A percentile compares a stretch with the other conserved stretches of the same genome.
Conservation (phyloP, 2,329 filamentous ascomycete species). For the Alternaria rosae region DNA sequence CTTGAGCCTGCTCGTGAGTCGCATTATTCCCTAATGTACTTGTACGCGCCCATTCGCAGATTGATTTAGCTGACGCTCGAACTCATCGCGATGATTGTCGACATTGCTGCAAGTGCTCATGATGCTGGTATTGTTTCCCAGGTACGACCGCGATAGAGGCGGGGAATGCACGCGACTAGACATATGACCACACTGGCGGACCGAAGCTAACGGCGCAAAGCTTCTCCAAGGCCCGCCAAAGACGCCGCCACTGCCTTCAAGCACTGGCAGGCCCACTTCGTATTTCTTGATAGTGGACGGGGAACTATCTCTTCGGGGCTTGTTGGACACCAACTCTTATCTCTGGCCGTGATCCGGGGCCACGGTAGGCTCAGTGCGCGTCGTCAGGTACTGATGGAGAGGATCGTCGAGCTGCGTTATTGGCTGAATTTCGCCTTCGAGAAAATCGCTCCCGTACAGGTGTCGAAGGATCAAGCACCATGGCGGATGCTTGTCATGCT, state of each 20-base stretch:
- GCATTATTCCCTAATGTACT: background rate
- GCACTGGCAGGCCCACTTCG: conserved; percentile 9
- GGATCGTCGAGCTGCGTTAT: background rate
- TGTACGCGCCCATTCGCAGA: background rate
- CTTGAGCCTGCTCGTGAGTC: background rate
- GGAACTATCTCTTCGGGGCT: background rate
- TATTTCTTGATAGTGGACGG: conserved; percentile 3
- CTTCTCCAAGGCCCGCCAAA: conserved; percentile 28
- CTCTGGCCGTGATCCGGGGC: background rate
- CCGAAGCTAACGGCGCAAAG: conserved; percentile 23
- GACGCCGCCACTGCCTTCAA: conserved; percentile 14
- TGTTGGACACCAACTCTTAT: background rate
- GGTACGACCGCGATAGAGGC: conserved; percentile 3
- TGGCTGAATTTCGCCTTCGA: background rate
- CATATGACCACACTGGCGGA: conserved; percentile 10
- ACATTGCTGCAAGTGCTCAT: background rate
- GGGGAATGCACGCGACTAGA: conserved; percentile 3
- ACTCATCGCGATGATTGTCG: background rate
- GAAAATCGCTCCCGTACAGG: background rate
- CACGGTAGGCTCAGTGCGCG: conserved; percentile 5
- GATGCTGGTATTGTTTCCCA: background rate
- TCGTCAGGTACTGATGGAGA: background rate
- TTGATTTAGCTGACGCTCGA: background rate
- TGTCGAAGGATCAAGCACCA: conserved; percentile 26
- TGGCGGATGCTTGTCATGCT: conserved; percentile 32